Conservation (phyloP, 1,284 basidiomycete species). For the Sphagnurus paluster region DNA sequence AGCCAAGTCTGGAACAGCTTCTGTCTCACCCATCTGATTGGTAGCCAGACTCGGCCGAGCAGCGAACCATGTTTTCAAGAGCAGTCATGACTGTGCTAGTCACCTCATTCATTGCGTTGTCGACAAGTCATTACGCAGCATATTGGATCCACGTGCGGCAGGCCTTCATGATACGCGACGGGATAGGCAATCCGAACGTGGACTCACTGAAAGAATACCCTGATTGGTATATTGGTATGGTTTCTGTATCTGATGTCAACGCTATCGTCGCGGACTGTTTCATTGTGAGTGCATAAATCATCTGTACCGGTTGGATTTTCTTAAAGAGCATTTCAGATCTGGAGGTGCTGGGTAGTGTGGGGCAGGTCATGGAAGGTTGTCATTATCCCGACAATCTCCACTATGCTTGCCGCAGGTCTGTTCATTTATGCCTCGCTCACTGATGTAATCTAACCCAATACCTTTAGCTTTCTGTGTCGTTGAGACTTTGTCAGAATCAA, state of each 20-base stretch:
- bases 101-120: conserved; percentile 16
- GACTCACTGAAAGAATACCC: conserved; percentile 17
- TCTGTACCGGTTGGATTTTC: neutral
- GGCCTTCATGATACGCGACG: conserved; percentile 17
- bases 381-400: conserved; percentile 13
- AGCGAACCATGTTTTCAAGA: conserved; percentile 11
- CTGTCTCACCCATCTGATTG: too few relatives aligned
- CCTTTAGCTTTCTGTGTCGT: too few relatives aligned
- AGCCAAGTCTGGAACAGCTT: neutral
- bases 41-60: conserved; percentile 13
- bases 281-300: conserved; percentile 11
- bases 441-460: too few relatives aligned
- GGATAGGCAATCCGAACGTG: conserved; percentile 13
- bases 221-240: conserved; percentile 13
- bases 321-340: conserved; percentile 6
- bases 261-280: conserved; percentile 17
- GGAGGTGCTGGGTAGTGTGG: conserved; percentile 19
- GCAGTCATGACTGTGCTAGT: conserved; percentile 15
- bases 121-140: conserved; percentile 15
- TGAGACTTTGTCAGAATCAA: too few relatives aligned
- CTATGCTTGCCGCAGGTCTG: conserved; percentile 15
- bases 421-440: too few relatives aligned
- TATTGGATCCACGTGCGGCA: conserved; percentile 19
- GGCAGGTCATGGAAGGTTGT: conserved; percentile 12
- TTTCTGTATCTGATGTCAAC: conserved; percentile 16